Base-by-base conservation (phyloP, 768 basidiomycete species). In the Tulasnella sp. region DNA sequence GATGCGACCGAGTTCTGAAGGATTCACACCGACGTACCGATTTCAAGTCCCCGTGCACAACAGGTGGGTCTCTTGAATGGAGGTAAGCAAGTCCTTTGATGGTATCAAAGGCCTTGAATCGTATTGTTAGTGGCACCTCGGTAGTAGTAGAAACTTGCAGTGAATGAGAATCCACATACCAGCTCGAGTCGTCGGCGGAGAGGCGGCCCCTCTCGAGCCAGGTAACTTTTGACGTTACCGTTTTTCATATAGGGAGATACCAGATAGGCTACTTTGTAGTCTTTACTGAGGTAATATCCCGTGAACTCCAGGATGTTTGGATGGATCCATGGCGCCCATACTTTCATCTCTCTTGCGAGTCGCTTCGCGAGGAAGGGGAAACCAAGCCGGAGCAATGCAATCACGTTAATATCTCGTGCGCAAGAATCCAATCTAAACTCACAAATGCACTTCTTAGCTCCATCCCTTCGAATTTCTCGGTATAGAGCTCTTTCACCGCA, bases 11-110 rank as follows among this genome's bases (percentile, higher is more conserved):
- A n/a, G n/a, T n/a, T n/a, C n/a, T n/a, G n/a, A n/a, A n/a, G n/a
- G n/a, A n/a, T 44, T 44, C 16, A 44, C 1, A 44, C 16, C 27
- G 16, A 38, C 44, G 3, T 46, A 74, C 73, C 73, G 73, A 40
- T 18, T 74, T 74, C 9, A 74, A 14, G 44, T 74, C 73, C 18
- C 73, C 73, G 39, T 74, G 73, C 39, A 40, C 38, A 14, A 74
- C 42, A 7, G 73, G 73, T 9, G 73, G 73, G 3, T 74, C 16
- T 46, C 73, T 74, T 34, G 73, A 40, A 74, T 74, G 73, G n/a
- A 74, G 73, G n/a, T 74, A 74, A 6, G 9, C 39, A n/a, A 74
- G 73, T 2, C 73, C 73, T 6, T 42, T 74, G 38, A 31, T 18
- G 5, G 73, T 74, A 34, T 74, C 73, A 6, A n/a, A 10, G 14